Evolutionary conservation across 371 early-diverging fungal species (phyloP), one percentile per base, ranked within the genome.

Genomic region (Mucor sp.): DNA sequence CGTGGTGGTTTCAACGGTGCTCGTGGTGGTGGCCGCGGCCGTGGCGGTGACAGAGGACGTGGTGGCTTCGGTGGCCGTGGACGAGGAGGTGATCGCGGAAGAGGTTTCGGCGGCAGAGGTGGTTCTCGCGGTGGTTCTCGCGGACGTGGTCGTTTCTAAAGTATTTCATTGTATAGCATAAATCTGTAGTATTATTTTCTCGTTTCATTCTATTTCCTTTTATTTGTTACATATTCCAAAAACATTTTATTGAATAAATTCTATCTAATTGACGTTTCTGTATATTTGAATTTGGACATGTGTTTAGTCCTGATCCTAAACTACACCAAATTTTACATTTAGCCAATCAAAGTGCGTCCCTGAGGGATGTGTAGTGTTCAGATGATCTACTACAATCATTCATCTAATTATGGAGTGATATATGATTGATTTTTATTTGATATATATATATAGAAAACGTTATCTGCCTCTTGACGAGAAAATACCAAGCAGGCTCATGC

Each of bases 121-220:
- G 67, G 85, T 19, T 77, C 81, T 56, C 81, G 85, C 47, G 72
- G 85, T 47, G 77, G 83, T 44, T 75, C 80, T 39, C 78, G 84
- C 56, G 72, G 78, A 25, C 72, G 80, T 63, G 68, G 77, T 63
- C 70, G 77, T 39, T 50, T 17, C 19, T 57, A 57, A 33, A 57
- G 14, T 15, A 53, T 53, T 23, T 53, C 48, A 48, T 53, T 53
- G 53, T 53, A 53, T 53, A 53, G 53, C 53, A 53, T 53, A 53
- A 27, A 53, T 53, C 27, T 53, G 53, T 53, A 53, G 27, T 53
- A 53, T 53, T 53, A 53, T 53, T 53, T 53, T 53, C 53, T 53
- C 53, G 53, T 53, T 53, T 53, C 27, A 53, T 53, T 53, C 27
- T 53, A 47, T 53, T 53, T 53, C 53, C 27, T 53, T 27, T 27